These are phyloP conservation scores for Sambucus nigra DNA, from an alignment of 129 eudicot genomes.

Conservation along the genomic window DNA sequence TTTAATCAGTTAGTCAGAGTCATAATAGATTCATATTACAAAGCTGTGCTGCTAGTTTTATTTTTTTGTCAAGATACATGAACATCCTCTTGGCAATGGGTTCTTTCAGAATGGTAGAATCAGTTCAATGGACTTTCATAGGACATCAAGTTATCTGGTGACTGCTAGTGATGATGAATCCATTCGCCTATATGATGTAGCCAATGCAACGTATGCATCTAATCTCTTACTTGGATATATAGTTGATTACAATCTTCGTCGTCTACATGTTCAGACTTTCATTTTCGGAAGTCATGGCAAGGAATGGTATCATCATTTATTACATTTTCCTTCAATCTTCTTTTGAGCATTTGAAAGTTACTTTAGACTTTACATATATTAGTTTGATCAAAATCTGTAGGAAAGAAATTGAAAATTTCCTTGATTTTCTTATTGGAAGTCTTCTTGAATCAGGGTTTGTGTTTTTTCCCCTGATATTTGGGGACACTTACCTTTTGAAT, in stretches of 20 bases:
- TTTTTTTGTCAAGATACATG: slow-evolving; percentile 1
- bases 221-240: not conserved
- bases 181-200: slow-evolving; percentile 86
- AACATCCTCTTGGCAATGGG: slow-evolving; percentile 1
- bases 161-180: slow-evolving; percentile 99
- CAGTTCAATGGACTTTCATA: slow-evolving; percentile 97
- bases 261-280: not conserved
- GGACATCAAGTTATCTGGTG: slow-evolving; percentile 74
- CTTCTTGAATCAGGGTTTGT: not conserved
- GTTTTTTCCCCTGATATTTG: too few relatives aligned
- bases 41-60: slow-evolving; percentile 3
- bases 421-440: not conserved
- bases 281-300: not conserved
- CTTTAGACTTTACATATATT: not conserved
- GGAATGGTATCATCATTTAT: not conserved
- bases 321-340: not conserved
- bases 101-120: slow-evolving; percentile 82
- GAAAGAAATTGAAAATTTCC: not conserved
- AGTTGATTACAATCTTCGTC: not conserved
- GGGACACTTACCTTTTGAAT: too few relatives aligned
- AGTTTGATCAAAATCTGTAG: not conserved
- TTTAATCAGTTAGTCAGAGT: too few relatives aligned
- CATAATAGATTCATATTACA: too few relatives aligned
- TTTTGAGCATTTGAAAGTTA: not conserved
- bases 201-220: slow-evolving; percentile 80